Evolutionary conservation across 352 stramenopile species (phyloP), one percentile per base, ranked within the genome.

Genomic region (Phytophthora pseudosyringae): DNA sequence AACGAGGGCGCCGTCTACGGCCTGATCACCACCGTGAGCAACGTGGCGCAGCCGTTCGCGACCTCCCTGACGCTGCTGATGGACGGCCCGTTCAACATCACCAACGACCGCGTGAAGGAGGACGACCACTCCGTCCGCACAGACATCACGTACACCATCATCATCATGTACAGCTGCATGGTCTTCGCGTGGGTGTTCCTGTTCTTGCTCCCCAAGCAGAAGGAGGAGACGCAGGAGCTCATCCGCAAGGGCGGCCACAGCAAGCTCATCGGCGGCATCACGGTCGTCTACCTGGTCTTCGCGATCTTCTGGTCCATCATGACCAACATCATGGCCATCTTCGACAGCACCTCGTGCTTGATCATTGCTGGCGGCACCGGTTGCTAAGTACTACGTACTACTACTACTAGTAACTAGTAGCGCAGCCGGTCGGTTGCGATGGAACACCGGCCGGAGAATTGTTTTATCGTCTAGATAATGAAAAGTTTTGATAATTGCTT

Each of bases 321-420:
- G 58, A 73, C 58, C 39, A 82, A 80, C 55, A 63, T 82, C 49
- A 76, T 82, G 69, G 72, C 64, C 35, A 80, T 82, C 51, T 76
- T 76, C 39, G 40, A 60, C 48, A 69, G 65, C 44, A 82, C 74
- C 18, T 67, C 64, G 41, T 82, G 71, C 12, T 53, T 77, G 43
- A 62, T 74, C 38, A 80, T 81, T 21, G 21, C 21, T 21, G 21
- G 21, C 21, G 21, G 21, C 21, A 21, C 21, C 21, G 21, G 21
- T 21, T 78, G 71, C 58, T 64, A 70, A 56, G 12, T 51, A 35
- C 21, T 21, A 21, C 21, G 2, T 21, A n/a, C n/a, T n/a, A n/a
- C n/a, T n/a, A n/a, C n/a, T n/a, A n/a, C n/a, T n/a, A 21, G 21
- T 18, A 41, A 41, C 36, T 41, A 58, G 47, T 53, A 59, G 51